These are phyloP conservation scores for Chaetomiaceae sp. DNA, from an alignment of 2,329 filamentous ascomycete genomes.

Conservation along the genomic window DNA sequence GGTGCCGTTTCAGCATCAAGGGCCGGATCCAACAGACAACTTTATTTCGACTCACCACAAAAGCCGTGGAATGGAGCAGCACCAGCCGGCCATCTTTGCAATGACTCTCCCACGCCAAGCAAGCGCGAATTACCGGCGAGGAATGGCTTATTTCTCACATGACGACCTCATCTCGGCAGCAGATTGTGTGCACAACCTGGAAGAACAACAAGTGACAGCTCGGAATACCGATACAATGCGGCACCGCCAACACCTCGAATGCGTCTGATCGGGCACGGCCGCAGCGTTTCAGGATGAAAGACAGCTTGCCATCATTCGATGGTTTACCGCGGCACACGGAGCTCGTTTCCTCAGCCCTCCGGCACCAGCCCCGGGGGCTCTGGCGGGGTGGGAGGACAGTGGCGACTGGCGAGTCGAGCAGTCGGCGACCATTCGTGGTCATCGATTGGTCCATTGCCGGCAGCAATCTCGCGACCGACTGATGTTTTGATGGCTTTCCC, in stretches of 20 bases:
- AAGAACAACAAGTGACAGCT: too few species aligned
- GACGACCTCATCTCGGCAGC: not conserved
- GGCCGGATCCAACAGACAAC: conserved; percentile 11
- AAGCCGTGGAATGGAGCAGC: too few species aligned
- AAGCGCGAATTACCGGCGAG: not conserved
- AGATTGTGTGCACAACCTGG: too few species aligned
- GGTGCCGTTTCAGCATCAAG: conserved; percentile 4
- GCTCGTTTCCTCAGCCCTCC: conserved; percentile 8
- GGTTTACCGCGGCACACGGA: not conserved
- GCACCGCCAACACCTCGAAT: not conserved
- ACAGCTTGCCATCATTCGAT: not conserved
- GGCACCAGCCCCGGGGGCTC: conserved; percentile 8
- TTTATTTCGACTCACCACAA: conserved; percentile 24
- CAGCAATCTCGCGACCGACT: not conserved
- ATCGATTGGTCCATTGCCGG: conserved; percentile 9
- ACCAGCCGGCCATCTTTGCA: not conserved
- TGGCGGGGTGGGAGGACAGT: conserved; percentile 2
- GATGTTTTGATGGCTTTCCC: not conserved
- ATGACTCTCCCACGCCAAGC: not conserved
- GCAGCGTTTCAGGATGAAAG: not conserved
- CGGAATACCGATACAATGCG: too few species aligned
- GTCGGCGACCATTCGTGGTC: not conserved
- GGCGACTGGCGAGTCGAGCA: too few species aligned
- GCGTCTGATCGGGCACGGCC: not conserved
- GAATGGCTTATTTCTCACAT: too few species aligned